Base-by-base conservation (phyloP, 2,329 filamentous ascomycete species). In the Talaromyces albobiverticillius region DNA sequence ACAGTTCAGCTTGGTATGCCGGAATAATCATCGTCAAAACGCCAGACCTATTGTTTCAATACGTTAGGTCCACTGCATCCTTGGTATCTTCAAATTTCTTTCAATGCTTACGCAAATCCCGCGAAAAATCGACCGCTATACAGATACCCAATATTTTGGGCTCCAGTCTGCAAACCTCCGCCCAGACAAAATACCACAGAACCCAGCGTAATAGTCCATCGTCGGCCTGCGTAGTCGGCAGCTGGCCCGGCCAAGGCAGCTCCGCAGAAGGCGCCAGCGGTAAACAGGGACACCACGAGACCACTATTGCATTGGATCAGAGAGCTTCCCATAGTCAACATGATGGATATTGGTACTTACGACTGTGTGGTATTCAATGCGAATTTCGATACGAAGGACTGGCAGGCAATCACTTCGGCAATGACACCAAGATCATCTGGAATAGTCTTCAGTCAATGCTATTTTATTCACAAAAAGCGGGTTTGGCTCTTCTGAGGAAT, bases 231-330 rank as follows among this genome's bases (percentile, higher is more conserved):
- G 53, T 67, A 75, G 66, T 91, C 84, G 58, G 85, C 84, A 32
- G 74, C 62, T 1, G 82, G 79, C 56, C 88, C 89, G 36, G 84
- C 88, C 32, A 83, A 72, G 29, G 75, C 74, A 23, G 87, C 84
- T 8, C 87, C 88, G 59, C 87, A 81, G 71, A 90, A 90, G 20
- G 88, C 88, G 42, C 88, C 84, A 2, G 80, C 86, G 0, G 89
- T 93, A 68, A 93, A 92, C 56, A 91, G 79, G 1, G 87, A 88
- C 1, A 92, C 88, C 0, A 90, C 86, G 3, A 87, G 82, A 51
- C 87, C 88, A 34, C 79, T 85, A 46, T 29, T 38, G n/a, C 4
- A 9, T 36, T 25, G 32, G 6, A 8, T 48, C 13, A 48, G 46
- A 6, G 36, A 40, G 11, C 10, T 23, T 31, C 18, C 8, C 40